phyloP scores from a whole-genome alignment of 495 filamentous ascomycete species.

The Friedmanniomyces simplex region DNA sequence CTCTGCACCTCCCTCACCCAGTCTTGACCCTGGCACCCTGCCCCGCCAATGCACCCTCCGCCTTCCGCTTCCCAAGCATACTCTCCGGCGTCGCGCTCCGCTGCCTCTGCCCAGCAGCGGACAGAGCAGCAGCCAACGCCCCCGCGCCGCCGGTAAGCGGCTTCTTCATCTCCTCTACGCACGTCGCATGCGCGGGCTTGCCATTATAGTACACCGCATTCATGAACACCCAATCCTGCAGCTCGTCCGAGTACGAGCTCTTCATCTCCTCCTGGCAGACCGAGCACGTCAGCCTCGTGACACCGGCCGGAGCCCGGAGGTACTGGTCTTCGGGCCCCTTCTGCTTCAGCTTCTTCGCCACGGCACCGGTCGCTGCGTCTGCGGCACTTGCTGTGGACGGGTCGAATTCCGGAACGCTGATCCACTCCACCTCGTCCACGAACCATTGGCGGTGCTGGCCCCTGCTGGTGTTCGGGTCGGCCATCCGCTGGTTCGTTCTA shows the following conservation, averaged over 20 bases:
- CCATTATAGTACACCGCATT: conserved; percentile 71
- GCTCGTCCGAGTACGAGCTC: conserved; percentile 77
- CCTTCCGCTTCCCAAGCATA: conserved; percentile 32
- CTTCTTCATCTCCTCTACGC: conserved; percentile 72
- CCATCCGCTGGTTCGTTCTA: conserved; percentile 77
- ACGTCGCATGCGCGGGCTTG: conserved; percentile 81
- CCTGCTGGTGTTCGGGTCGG: conserved; percentile 59
- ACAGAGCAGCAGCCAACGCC: not conserved
- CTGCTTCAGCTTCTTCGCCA: conserved; percentile 34
- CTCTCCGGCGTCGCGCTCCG: conserved; percentile 29
- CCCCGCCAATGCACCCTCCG: conserved; percentile 21
- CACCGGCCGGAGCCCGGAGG: conserved; percentile 64
- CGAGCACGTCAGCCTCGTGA: conserved; percentile 65
- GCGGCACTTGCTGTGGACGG: conserved; percentile 34
- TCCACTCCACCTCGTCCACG: conserved; percentile 63
- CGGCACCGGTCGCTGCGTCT: not conserved
- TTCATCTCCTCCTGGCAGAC: conserved; percentile 95
- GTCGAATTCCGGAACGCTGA: conserved; percentile 29
- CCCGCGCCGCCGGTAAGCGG: conserved; percentile 12
- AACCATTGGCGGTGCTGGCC: conserved; percentile 89
- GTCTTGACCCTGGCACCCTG: conserved; percentile 14
- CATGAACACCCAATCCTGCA: conserved; percentile 94
- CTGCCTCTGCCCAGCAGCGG: not conserved
- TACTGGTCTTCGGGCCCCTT: conserved; percentile 59
- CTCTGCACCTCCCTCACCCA: not conserved